Conservation (phyloP, 495 filamentous ascomycete genomes). For the Podospora bellae-mahoneyi region DNA sequence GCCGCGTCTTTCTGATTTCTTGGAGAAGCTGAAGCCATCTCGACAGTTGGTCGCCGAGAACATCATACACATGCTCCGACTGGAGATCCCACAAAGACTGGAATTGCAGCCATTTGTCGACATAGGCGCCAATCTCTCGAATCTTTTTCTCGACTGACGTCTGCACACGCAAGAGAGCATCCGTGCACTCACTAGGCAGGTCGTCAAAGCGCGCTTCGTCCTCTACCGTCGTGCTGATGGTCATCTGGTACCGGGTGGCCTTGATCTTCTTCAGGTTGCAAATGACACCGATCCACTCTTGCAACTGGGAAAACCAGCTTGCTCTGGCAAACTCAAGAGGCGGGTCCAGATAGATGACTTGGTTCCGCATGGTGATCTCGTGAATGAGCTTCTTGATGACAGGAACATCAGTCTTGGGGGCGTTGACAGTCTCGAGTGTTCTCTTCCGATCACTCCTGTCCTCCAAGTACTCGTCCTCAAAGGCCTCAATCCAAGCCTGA, state of each 20-base stretch:
- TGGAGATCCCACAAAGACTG: conserved; percentile 98
- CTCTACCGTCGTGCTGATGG: conserved; percentile 58
- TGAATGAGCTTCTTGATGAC: conserved; percentile 69
- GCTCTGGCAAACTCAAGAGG: conserved; percentile 88
- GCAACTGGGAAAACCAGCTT: conserved; percentile 89
- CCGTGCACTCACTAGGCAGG: conserved; percentile 76
- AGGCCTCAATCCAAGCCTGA: conserved; percentile 76
- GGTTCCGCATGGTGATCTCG: conserved; percentile 93
- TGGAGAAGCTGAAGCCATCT: conserved; percentile 92
- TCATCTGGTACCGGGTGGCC: conserved; percentile 91
- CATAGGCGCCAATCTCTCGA: conserved; percentile 70
- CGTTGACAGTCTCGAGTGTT: conserved; percentile 38
- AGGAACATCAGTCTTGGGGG: conserved; percentile 46
- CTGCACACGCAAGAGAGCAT: conserved; percentile 74
- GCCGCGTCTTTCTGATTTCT: conserved; percentile 87
- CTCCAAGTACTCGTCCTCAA: conserved; percentile 59
- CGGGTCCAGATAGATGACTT: conserved; percentile 91
- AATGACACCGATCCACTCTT: conserved; percentile 86
- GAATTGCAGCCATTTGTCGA: conserved; percentile 97
- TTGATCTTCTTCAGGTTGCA: conserved; percentile 91
- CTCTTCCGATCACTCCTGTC: conserved; percentile 47
- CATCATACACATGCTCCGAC: conserved; percentile 87
- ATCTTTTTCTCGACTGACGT: conserved; percentile 74
- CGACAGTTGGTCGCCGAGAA: conserved; percentile 84
- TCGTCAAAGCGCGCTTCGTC: conserved; percentile 76